These are phyloP conservation scores for Cafeteria roenbergensis DNA, from an alignment of 108 stramenopile genomes.

Conservation along the genomic window DNA sequence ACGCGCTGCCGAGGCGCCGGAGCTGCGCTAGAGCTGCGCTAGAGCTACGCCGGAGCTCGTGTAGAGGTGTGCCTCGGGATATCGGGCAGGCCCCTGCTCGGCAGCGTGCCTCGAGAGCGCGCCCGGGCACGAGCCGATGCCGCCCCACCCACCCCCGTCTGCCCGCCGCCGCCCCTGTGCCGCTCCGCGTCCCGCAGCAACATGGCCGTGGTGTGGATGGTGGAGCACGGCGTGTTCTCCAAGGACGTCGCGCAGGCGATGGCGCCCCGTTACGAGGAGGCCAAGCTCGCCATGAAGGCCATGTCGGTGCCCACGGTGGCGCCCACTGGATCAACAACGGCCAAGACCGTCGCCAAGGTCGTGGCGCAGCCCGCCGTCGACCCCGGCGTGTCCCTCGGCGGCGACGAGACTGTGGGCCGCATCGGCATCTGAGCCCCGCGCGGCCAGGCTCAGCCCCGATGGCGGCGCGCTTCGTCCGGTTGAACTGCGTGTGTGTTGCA, in stretches of 20 bases:
- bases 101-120: no score
- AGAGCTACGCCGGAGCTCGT: no score
- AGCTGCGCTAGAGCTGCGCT: no score
- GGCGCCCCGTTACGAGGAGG: background rate
- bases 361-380: background rate
- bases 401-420: no score
- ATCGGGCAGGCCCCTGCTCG: background rate
- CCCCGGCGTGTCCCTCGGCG: no score
- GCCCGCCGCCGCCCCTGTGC: no score
- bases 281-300: background rate
- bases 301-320: background rate
- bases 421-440: background rate
- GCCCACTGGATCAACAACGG: background rate
- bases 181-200: background rate
- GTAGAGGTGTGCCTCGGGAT: background rate
- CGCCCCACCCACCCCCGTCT: no score
- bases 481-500: no score
- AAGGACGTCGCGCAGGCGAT: background rate
- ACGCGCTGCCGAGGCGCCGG: background rate
- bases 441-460: background rate
- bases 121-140: no score
- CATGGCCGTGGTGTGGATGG: background rate
- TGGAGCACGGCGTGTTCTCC: background rate
- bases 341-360: background rate
- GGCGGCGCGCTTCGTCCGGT: no score